phyloP scores from a whole-genome alignment of 2,329 filamentous ascomycete species.

The Cadophora sp. region DNA sequence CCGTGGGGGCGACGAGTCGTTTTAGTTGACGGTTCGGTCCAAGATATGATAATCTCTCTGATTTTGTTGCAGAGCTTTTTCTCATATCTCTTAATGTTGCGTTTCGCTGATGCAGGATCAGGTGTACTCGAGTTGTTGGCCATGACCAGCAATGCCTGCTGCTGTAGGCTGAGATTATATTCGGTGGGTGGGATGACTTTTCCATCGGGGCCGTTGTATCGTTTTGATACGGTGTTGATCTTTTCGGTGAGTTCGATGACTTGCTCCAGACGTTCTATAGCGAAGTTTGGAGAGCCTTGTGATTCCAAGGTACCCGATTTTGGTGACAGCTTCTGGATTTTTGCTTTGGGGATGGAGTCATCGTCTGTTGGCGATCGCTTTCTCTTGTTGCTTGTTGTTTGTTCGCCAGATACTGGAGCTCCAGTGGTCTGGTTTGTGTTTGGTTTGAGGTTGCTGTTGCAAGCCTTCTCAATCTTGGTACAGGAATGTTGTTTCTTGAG shows the following conservation, averaged over 20 bases:
- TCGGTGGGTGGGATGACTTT: not conserved
- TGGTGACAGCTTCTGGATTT: not conserved
- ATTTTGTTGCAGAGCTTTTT: not conserved
- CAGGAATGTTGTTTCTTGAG: not conserved
- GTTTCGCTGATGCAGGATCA: not conserved
- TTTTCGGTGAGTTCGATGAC: not conserved
- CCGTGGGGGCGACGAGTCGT: not conserved
- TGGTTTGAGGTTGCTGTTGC: not conserved
- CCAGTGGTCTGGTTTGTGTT: not conserved
- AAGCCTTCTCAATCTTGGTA: not conserved
- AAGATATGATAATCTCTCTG: not conserved
- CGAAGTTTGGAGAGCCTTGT: not conserved
- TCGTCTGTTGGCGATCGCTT: not conserved
- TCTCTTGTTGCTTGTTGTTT: not conserved
- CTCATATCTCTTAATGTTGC: not conserved
- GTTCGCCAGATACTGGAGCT: not conserved
- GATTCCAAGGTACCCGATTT: not conserved
- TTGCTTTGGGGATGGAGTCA: not conserved
- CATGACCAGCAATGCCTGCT: not conserved
- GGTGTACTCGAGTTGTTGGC: too few species aligned
- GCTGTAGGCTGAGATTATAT: not conserved
- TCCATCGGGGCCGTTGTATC: constrained; percentile 4
- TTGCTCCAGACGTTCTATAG: not conserved
- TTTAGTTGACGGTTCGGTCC: not conserved
- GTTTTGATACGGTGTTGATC: not conserved